phyloP scores from a whole-genome alignment of 1,284 basidiomycete species.

The Moesziomyces sp. region DNA sequence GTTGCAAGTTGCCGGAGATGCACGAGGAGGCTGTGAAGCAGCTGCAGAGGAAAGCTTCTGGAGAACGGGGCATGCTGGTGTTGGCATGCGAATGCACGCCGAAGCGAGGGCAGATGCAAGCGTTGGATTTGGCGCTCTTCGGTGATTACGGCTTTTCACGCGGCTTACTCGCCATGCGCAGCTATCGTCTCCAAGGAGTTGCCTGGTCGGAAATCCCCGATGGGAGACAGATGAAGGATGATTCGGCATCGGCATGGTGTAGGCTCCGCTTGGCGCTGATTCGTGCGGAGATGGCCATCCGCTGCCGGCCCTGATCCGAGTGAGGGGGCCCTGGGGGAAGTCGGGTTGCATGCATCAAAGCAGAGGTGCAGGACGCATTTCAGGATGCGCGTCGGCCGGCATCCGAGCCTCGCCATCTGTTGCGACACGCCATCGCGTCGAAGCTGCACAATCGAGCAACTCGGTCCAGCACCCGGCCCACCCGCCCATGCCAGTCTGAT shows the following conservation, averaged over 20 bases:
- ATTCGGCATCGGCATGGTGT: too few species aligned
- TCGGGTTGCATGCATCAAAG: too few species aligned
- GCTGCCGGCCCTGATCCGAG: too few species aligned
- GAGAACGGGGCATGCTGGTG: background rate
- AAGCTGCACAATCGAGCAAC: too few species aligned
- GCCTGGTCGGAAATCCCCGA: background rate
- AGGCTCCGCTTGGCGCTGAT: constrained; percentile 4
- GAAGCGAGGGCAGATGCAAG: background rate
- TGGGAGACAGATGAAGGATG: too few species aligned
- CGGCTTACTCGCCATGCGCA: background rate
- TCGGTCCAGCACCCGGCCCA: background rate
- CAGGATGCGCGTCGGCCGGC: background rate
- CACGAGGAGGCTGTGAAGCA: background rate
- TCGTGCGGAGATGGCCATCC: constrained; percentile 6
- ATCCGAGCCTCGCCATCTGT: background rate
- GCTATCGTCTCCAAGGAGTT: background rate
- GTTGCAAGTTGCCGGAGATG: constrained; percentile 3
- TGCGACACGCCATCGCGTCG: background rate
- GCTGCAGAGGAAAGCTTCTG: constrained; percentile 19
- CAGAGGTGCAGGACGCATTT: background rate
- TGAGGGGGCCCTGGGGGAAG: too few species aligned
- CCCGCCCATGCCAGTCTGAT: background rate
- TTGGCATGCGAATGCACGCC: background rate
- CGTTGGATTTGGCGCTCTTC: background rate
- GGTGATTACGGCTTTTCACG: constrained; percentile 5